Conservation (phyloP, 768 basidiomycete genomes). For the Podaxis carcinomalis region DNA sequence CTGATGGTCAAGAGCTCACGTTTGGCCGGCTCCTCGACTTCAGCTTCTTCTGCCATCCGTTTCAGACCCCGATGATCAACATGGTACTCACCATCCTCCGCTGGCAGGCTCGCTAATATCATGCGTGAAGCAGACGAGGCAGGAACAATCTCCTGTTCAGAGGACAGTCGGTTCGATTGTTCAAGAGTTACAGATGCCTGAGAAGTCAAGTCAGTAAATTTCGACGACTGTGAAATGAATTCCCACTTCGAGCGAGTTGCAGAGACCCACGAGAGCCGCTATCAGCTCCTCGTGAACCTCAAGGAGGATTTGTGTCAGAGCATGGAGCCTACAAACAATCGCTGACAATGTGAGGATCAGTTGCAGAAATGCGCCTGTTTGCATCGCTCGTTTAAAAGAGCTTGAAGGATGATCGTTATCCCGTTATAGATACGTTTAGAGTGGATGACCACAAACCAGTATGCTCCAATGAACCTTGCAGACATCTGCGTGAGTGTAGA, state of each 20-base stretch:
- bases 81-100: neutral
- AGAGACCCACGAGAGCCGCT: constrained; percentile 3
- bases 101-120: neutral
- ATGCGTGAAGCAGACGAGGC: neutral
- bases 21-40: neutral
- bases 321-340: constrained; percentile 53
- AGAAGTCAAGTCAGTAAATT: neutral
- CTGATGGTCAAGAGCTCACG: neutral
- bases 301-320: constrained; percentile 39
- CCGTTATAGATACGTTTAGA: neutral
- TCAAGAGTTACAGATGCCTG: neutral
- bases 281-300: constrained; percentile 27
- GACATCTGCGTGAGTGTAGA: constrained; percentile 17
- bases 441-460: constrained; percentile 37
- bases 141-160: neutral
- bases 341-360: constrained; percentile 59
- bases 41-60: neutral
- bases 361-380: constrained; percentile 70
- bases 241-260: constrained; percentile 2
- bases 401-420: constrained; percentile 28
- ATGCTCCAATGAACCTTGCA: constrained; percentile 35
- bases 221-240: too few relatives aligned
- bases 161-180: neutral
- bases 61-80: neutral
- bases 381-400: constrained; percentile 59